Base-by-base conservation (phyloP, 192 early-diverging fungal species). In the Geranomyces variabilis region DNA sequence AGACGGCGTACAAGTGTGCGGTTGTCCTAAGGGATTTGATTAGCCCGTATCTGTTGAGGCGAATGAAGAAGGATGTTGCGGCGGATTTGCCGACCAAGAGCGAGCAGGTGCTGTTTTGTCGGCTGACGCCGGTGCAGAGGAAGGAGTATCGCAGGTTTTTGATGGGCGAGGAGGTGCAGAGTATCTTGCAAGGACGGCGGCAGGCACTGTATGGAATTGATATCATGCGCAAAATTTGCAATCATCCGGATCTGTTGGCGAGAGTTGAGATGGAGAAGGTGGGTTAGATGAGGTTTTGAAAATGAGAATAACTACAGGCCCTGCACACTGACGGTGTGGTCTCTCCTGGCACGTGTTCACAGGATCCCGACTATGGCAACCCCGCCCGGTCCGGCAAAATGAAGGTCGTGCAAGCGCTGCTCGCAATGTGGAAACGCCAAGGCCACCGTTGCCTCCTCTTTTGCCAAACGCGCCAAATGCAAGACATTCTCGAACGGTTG, bases 31-130 rank as follows among this genome's bases (percentile, higher is more conserved):
- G 95, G 8, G 94, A 97, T 67, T 81, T 96, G 19, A 97, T 99
- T 70, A 89, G 90, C 24, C 97, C 97, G 7, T 98, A 96, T 74
- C 81, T 99, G 19, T 73, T 99, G 41, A 88, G 97, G 14, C 82
- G 97, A 8, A 87, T 96, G 78, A 99, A 99, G 75, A 89, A 74
- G 0, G 96, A 99, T 73, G 96, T 98, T 19, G 96, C 96, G 0
- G 68, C 84, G 0, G 92, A 97, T 74, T 75, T 97, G 64, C 96
- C 96, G 8, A 86, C 91, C 53, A 97, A 99, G 70, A 88, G 80
- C 1, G 97, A 99, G 72, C 94, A 96, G 57, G 82, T 96, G 14
- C 70, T 98, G 65, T 96, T 96, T 71, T 98, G 94, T 67, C 92
- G 92, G 57, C 77, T 96, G 55, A 95, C 94, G 0, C 69, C 75